Base-by-base conservation (phyloP, 177 flowering plant genomes). In the Vitis hybrid region DNA sequence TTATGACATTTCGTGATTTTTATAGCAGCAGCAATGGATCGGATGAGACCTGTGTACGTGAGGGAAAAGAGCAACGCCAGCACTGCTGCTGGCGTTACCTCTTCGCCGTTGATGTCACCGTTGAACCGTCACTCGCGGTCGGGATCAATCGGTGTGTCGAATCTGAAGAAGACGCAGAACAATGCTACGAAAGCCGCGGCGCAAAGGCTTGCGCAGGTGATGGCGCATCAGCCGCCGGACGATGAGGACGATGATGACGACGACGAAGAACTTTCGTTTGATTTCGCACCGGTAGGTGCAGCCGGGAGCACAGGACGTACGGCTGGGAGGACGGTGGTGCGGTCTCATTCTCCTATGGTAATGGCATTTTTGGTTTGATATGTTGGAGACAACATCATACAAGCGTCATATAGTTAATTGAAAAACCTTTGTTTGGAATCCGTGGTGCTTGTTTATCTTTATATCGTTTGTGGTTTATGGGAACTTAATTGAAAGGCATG, bases 161-260 rank as follows among this genome's bases (percentile, higher is more conserved):
- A 71, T 31, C 57, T 77, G 70, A 81, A 74, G 75, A 89, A 77
- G 60, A 70, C 86, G 1, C 98, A 88, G 80, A 86, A 82, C 29
- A 65, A 75, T 63, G 85, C 87, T 2, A 73, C 98, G 0, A 91
- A 87, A 76, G 98, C 96, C 3, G 99, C 99, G 0, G 99, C 99
- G 18, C 94, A 91, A 69, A 86, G 94, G 82, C 90, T 95, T 3
- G 98, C 98, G 4, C 85, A 82, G 69, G 96, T 93, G 49, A 95
- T 95, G 99, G 86, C 97, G 4, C 75, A 84, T 66, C 88, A 87
- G 56, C 64, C 70, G 2, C 71, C 78, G 6, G 88, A 80, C 15
- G 84, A 80, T 1, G 88, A 84, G 0, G 91, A 89, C 1, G 88
- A 87, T 0, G 86, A 81, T 2, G 90, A 80, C 1, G 88, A 86